A percentile compares a stretch with the other conserved stretches of the same genome.
Evolutionary conservation across 2,329 filamentous ascomycete genomes (phyloP).

Genomic region (Colletotrichum sp.): DNA sequence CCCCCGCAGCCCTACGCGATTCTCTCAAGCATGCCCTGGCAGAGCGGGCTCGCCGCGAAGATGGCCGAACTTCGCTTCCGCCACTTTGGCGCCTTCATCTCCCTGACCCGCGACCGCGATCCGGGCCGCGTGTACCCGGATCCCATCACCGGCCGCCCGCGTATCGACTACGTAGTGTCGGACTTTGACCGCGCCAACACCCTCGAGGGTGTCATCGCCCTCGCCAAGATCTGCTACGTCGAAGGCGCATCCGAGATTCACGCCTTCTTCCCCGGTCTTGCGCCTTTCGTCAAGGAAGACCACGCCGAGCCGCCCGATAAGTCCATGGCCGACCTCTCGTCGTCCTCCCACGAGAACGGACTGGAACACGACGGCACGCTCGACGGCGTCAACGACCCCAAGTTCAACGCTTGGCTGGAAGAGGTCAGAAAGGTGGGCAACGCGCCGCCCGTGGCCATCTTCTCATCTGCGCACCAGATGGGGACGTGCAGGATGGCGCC

Average conservation of each 20-base stretch:
- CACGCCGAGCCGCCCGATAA: constrained; percentile 21
- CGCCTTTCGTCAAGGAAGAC: constrained; percentile 59
- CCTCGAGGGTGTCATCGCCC: constrained; percentile 72
- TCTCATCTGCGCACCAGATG: constrained; percentile 82
- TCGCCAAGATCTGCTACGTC: constrained; percentile 79
- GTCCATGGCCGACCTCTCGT: background rate
- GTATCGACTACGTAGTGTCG: constrained; percentile 74
- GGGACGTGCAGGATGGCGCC: constrained; percentile 76
- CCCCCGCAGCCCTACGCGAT: constrained; percentile 63
- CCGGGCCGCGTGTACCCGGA: constrained; percentile 77
- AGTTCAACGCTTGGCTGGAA: constrained; percentile 67
- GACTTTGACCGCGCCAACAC: constrained; percentile 75
- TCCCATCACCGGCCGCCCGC: constrained; percentile 65
- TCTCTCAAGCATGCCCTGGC: constrained; percentile 70
- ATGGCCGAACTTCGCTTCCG: constrained; percentile 70
- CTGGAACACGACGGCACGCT: constrained; percentile 12
- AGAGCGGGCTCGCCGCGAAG: constrained; percentile 73
- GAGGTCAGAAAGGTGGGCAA: constrained; percentile 53
- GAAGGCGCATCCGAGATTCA: constrained; percentile 83
- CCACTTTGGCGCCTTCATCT: constrained; percentile 75
- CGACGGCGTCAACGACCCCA: constrained; percentile 55
- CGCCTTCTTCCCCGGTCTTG: constrained; percentile 64
- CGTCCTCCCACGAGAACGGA: background rate
- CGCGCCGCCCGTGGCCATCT: constrained; percentile 56
- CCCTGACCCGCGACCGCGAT: constrained; percentile 77